Evolutionary conservation across 1,284 basidiomycete genomes (phyloP).

Genomic region (Anthracocystis panici-leucophaei): DNA sequence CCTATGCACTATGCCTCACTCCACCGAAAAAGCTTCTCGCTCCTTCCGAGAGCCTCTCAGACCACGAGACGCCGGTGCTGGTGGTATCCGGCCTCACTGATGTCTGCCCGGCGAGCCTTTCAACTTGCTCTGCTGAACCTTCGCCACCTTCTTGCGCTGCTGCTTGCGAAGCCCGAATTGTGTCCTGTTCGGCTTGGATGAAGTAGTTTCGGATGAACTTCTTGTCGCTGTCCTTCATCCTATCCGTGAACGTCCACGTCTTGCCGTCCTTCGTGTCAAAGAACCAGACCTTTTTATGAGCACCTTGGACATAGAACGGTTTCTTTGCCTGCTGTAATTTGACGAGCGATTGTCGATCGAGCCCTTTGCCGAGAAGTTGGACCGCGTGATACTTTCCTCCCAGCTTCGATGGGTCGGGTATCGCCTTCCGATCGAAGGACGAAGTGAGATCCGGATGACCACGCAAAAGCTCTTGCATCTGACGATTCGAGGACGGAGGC

Average conservation of each 20-base stretch:
- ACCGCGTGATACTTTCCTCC: slow-evolving; percentile 15
- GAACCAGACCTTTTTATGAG: slow-evolving; percentile 14
- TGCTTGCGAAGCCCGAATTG: not conserved
- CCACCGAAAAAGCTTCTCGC: not conserved
- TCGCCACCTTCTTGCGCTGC: not conserved
- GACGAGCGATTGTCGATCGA: slow-evolving; percentile 1
- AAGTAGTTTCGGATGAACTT: not conserved
- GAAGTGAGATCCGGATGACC: not conserved
- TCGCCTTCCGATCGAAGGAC: not conserved
- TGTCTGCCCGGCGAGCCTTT: not conserved
- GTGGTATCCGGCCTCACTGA: not conserved
- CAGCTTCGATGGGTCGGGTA: slow-evolving; percentile 3
- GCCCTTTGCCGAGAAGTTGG: slow-evolving; percentile 7
- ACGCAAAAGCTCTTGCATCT: not conserved
- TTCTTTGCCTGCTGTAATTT: not conserved
- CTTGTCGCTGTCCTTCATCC: slow-evolving; percentile 3
- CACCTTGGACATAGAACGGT: slow-evolving; percentile 15
- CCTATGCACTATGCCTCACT: not conserved
- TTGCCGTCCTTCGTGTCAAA: slow-evolving; percentile 16
- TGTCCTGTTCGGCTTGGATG: not conserved
- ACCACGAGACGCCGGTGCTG: not conserved
- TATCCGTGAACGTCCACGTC: slow-evolving; percentile 14
- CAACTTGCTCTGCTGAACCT: not conserved
- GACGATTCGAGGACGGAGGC: slow-evolving; percentile 1
- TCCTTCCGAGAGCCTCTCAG: not conserved